Base-by-base conservation (phyloP, 2,329 filamentous ascomycete species). In the Aspergillus flavus region DNA sequence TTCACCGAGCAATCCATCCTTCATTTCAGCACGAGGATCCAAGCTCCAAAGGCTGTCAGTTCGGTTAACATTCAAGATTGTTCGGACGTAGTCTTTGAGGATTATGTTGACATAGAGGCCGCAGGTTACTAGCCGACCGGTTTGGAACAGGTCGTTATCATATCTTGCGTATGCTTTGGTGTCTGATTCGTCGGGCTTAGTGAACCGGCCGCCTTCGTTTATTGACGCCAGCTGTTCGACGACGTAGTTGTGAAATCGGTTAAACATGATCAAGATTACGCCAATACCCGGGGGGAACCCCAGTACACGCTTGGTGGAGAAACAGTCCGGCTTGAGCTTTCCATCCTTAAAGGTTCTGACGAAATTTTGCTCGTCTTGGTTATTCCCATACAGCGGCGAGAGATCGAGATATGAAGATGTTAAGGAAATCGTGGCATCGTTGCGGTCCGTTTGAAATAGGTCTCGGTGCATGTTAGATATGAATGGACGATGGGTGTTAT, bases 361-460 rank as follows among this genome's bases (percentile, higher is more conserved):
- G 65, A 81, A 75, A 55, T 88, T 79, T 70, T 91, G 89, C 66
- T 91, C 87, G 30, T 81, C 78, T 69, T 86, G 82, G 50, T 86
- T 87, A 57, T 85, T 89, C 4, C 91, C 91, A 67, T 93, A 93
- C 3, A 93, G 79, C 0, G 91, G 91, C 0, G 88, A 84, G 1
- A 94, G 80, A 71, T 93, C 91, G 28, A 93, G 84, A 66, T 93
- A 93, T 0, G 90, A 92, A 0, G 89, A 92, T 0, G 89, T 91
- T 65, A 87, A 81, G 0, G 87, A 90, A 61, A 85, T 86, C 61
- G 85, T 86, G 71, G 82, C 84, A 73, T 93, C 87, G 6, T 79
- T 80, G 30, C 87, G 85, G 68, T 86, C 86, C 1, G 89, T 91
- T 43, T 86, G 83, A 76, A 91, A 91, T 57, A 89, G 79, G 70